Evolutionary conservation across 2,329 filamentous ascomycete species (phyloP), one percentile per base, ranked within the genome.

Genomic region (Venturia pyrina): DNA sequence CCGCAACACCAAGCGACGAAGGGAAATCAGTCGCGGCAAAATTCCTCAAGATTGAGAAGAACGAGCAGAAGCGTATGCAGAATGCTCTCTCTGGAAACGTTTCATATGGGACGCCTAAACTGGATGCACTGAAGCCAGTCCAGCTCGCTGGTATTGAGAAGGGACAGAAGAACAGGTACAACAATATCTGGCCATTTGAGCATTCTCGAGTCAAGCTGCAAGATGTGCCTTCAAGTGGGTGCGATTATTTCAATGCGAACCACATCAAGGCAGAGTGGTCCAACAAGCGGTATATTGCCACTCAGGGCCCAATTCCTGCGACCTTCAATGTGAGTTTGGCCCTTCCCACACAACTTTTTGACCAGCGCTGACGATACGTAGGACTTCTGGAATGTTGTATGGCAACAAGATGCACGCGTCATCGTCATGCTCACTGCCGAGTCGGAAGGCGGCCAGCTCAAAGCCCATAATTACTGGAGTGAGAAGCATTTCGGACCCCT

Each of bases 301-400:
- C 92, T 15, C 95, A 99, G 76, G 95, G 92, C 0, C 95, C 95
- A 11, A 84, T 98, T 46, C 95, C 95, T 24, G 87, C 90, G 62
- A 99, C 95, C 0, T 97, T 96, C 72, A 88, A 90, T 75, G 91
- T 93, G 79, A 81, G 87, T 78, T 21, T 37, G 28, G 57, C 32
- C 34, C 34, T 19, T n/a, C n/a, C 48, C 17, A 41, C 17, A 41
- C 32, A 13, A 8, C 28, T 10, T 5, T 24, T 10, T 43, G 24
- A 50, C 15, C 1, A 15, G 8, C 6, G 60, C 63, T 68, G 62
- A 68, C 60, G 46, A 62, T 59, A 8, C 63, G 3, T 70, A 95
- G 90, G 95, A 99, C 75, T 99, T 99, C 74, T 99, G 95, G 95
- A 93, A 91, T 67, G 89, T 97, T 13, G 83, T 98, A 40, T 99